Base-by-base conservation (phyloP, 2,329 filamentous ascomycete species). In the Fusarium sublunatum region DNA sequence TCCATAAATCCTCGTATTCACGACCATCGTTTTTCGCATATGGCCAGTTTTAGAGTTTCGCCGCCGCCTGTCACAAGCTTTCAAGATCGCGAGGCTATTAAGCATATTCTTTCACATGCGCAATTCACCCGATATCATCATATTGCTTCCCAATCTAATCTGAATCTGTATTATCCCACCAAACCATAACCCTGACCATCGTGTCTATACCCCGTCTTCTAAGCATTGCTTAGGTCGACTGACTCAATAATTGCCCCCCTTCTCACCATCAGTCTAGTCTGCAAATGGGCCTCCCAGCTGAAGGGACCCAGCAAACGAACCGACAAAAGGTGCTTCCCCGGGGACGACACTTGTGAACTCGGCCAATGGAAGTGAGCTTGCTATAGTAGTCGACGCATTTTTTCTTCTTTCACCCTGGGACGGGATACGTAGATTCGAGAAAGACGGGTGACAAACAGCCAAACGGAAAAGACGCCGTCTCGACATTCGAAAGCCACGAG, bases 161-260 rank as follows among this genome's bases (percentile, higher is more conserved):
- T 19, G 19, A 19, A 19, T 19, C 19, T 19, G 19, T 19, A 42
- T 56, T 64, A 38, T 40, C 40, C 45, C 39, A 52, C 34, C 35
- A 63, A 45, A 53, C 38, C 35, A 48, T 22, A 26, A 61, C 44
- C 50, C 54, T 59, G 26, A 46, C 36, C 45, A 32, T 24, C 44
- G 35, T 45, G 38, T 40, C 39, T 56, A 26, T 26, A 53, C 35
- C 65, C 53, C 43, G 48, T 38, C 54, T 43, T 56, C 49, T 41
- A 58, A 61, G 47, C 54, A 47, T 62, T 67, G 48, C 60, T 55
- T 58, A 48, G 58, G 46, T 66, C 56, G 52, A 70, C 62, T 68
- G 67, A 66, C 67, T 65, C 68, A 55, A 68, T 51, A 54, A 57
- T 58, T 62, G 38, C 47, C 24, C 48, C 56, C 50, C 43, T 51